Evolutionary conservation across 2,329 filamentous ascomycete species (phyloP).

Genomic region (Trichoderma atrobrunneum): DNA sequence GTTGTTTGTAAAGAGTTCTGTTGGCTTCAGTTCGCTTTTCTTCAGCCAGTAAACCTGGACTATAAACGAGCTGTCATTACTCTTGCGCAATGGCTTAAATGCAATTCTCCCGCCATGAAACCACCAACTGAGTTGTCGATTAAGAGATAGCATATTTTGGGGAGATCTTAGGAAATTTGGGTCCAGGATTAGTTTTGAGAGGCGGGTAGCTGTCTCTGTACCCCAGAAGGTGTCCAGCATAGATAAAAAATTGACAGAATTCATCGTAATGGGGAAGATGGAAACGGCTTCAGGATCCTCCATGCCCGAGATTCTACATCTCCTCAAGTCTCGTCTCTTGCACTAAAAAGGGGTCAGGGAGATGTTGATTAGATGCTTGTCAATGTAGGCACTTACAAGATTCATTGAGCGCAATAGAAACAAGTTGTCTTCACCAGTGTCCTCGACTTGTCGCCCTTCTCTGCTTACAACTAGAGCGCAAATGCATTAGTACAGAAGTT

Average conservation of each 20-base stretch:
- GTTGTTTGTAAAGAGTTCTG: not conserved
- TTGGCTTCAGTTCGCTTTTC: not conserved
- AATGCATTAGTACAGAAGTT: not conserved
- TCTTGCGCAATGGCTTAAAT: not conserved
- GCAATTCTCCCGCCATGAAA: not conserved
- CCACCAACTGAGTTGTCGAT: not conserved
- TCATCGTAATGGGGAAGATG: not conserved
- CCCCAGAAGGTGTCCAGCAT: not conserved
- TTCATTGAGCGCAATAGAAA: not conserved
- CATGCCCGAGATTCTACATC: not conserved
- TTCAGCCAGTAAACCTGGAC: not conserved
- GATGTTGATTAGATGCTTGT: accelerated
- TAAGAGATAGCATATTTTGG: not conserved
- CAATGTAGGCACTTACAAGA: not conserved
- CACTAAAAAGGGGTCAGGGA: not conserved
- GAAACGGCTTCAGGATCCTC: not conserved
- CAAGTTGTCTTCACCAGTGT: not conserved
- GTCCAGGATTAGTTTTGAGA: not conserved
- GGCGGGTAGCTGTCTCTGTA: not conserved
- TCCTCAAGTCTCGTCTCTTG: not conserved
- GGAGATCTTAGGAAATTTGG: accelerated
- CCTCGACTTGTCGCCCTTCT: not conserved
- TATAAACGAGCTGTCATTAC: accelerated
- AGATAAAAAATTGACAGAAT: not conserved
- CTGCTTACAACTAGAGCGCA: not conserved